Evolutionary conservation across 306 rosid species (phyloP).

Genomic region (Gastrolobium villosum): DNA sequence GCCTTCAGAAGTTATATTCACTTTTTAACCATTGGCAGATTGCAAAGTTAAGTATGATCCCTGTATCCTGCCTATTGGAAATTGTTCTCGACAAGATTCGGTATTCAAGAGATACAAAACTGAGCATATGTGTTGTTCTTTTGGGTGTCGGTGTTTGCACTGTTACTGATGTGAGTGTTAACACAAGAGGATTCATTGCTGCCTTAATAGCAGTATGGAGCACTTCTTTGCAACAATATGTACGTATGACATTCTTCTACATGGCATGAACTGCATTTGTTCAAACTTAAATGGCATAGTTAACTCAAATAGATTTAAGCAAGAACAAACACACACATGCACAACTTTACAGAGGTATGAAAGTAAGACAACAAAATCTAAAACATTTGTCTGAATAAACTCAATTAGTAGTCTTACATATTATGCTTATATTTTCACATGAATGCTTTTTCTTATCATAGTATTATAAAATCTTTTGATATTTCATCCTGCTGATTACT

Average conservation of each 20-base stretch:
- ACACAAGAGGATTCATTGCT: constrained; percentile 76
- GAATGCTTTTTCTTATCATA: background rate
- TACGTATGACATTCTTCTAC: constrained; percentile 51
- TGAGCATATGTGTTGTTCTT: constrained; percentile 80
- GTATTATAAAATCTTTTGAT: constrained; percentile 2
- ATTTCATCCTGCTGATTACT: constrained; percentile 5
- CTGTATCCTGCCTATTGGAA: constrained; percentile 88
- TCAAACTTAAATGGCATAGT: background rate
- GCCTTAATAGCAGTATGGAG: constrained; percentile 88
- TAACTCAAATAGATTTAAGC: background rate
- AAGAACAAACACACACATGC: background rate
- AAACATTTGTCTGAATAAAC: background rate
- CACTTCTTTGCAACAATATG: constrained; percentile 86
- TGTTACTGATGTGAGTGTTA: constrained; percentile 90
- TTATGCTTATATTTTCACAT: background rate
- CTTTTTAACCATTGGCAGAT: constrained; percentile 60
- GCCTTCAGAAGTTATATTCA: constrained; percentile 44
- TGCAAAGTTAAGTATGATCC: constrained; percentile 89
- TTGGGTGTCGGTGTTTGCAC: constrained; percentile 91
- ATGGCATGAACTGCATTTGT: background rate
- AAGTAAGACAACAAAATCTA: background rate
- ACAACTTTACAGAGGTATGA: background rate
- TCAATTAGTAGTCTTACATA: background rate
- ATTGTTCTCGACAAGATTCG: constrained; percentile 79
- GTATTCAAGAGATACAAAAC: constrained; percentile 84